These are phyloP conservation scores for Actinomucor elegans DNA, from an alignment of 371 early-diverging fungal genomes.

Conservation along the genomic window DNA sequence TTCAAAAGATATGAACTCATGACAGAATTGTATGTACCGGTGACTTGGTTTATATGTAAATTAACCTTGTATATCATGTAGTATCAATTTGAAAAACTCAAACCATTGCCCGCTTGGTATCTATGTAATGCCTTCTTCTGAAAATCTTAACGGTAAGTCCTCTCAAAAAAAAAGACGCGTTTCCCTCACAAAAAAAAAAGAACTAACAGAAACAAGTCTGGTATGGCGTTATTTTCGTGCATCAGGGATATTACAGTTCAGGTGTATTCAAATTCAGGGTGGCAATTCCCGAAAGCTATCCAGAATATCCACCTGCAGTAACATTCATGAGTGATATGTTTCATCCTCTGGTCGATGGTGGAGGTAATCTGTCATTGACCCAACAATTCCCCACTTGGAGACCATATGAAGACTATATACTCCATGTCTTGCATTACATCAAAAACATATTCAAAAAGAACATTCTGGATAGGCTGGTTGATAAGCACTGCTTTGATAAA, in stretches of 20 bases:
- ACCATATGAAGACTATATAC: conserved; percentile 80
- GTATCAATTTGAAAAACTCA: conserved; percentile 75
- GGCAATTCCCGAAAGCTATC: conserved; percentile 86
- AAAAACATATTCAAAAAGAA: conserved; percentile 82
- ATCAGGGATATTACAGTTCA: conserved; percentile 88
- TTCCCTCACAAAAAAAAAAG: no score
- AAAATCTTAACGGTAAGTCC: conserved; percentile 75
- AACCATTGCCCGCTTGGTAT: conserved; percentile 83
- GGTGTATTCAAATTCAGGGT: conserved; percentile 94
- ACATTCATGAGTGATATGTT: conserved; percentile 89
- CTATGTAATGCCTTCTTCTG: conserved; percentile 83
- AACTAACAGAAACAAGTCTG: no score
- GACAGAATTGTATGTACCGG: conserved; percentile 44
- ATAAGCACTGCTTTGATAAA: conserved; percentile 72
- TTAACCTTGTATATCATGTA: conserved; percentile 17
- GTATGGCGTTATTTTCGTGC: conserved; percentile 86
- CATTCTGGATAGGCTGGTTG: conserved; percentile 68
- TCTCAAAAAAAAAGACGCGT: no score
- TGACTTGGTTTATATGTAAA: neutral
- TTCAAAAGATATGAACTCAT: conserved; percentile 50
- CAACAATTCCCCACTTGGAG: conserved; percentile 84
- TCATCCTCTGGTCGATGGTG: conserved; percentile 90
- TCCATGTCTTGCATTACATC: conserved; percentile 83
- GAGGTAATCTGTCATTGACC: conserved; percentile 66
- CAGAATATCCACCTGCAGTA: conserved; percentile 83